A percentile compares a stretch with the other conserved stretches of the same genome.
Conservation (phyloP, 129 eudicot species). For the Dittrichia graveolens region DNA sequence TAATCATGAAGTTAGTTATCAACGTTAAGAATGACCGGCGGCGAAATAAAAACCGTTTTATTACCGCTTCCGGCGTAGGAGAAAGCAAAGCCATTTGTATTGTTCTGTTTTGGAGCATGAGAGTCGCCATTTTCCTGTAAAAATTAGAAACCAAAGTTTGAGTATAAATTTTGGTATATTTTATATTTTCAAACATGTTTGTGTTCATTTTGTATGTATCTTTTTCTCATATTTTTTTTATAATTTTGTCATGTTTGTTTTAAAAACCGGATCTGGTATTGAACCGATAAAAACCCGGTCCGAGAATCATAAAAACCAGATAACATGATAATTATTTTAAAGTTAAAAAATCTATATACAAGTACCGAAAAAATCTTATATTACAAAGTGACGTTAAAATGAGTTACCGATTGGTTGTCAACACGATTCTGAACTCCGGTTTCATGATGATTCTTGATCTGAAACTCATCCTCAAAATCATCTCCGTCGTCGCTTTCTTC, state of each 20-base stretch:
- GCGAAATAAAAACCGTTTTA: background rate
- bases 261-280: too few species aligned
- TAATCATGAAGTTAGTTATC: conserved; percentile 16
- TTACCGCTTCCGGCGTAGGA: conserved; percentile 96
- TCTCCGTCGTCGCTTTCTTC: conserved; percentile 71
- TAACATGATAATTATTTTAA: too few species aligned
- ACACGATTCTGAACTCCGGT: conserved; percentile 37
- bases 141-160: background rate
- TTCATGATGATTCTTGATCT: conserved; percentile 54
- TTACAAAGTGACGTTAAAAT: too few species aligned
- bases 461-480: conserved; percentile 89
- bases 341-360: too few species aligned
- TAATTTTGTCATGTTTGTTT: too few species aligned
- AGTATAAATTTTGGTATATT: background rate
- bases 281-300: too few species aligned
- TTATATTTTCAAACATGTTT: too few species aligned
- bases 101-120: conserved; percentile 49
- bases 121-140: conserved; percentile 69
- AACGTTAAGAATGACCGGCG: background rate
- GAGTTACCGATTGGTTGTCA: conserved; percentile 40
- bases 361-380: too few species aligned
- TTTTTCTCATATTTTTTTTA: too few species aligned
- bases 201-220: too few species aligned
- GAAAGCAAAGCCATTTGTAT: conserved; percentile 61
- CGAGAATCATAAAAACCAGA: too few species aligned